Evolutionary conservation across 1,139 yeast species (phyloP).

Genomic region (Geotrichum phurueaensis): DNA sequence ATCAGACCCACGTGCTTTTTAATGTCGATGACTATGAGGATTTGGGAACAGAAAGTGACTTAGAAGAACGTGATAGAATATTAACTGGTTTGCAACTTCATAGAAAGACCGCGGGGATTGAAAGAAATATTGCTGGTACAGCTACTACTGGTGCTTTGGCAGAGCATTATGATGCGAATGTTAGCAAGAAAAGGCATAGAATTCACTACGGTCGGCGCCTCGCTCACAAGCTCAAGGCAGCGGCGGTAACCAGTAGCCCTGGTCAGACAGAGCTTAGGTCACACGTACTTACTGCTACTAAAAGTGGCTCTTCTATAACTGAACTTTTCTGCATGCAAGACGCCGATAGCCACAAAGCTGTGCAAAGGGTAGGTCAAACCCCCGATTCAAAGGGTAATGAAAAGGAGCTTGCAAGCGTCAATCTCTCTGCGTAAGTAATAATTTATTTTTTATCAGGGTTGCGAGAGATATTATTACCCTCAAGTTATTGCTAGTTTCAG

Average conservation of each 20-base stretch:
- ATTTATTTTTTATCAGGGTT: too few species aligned
- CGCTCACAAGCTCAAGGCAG: neutral
- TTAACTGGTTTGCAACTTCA: neutral
- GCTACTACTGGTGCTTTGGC: neutral
- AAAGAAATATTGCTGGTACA: neutral
- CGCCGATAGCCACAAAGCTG: too few species aligned
- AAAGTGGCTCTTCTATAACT: too few species aligned
- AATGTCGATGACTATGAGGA: neutral
- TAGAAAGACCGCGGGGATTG: neutral
- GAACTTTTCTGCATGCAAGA: too few species aligned
- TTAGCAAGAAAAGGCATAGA: neutral
- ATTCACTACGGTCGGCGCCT: neutral
- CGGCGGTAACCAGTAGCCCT: neutral
- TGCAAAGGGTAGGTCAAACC: neutral
- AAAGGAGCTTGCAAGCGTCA: too few species aligned
- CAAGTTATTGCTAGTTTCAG: too few species aligned
- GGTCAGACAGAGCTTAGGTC: neutral
- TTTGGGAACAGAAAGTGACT: neutral
- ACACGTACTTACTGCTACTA: neutral
- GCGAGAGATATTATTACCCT: too few species aligned
- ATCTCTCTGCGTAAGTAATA: too few species aligned
- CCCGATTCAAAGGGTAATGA: too few species aligned
- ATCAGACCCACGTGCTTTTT: neutral
- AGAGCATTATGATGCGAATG: neutral
- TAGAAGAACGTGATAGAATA: neutral